Evolutionary conservation across 495 filamentous ascomycete species (phyloP), one percentile per base, ranked within the genome.

Genomic region (Aspergillus diversus): DNA sequence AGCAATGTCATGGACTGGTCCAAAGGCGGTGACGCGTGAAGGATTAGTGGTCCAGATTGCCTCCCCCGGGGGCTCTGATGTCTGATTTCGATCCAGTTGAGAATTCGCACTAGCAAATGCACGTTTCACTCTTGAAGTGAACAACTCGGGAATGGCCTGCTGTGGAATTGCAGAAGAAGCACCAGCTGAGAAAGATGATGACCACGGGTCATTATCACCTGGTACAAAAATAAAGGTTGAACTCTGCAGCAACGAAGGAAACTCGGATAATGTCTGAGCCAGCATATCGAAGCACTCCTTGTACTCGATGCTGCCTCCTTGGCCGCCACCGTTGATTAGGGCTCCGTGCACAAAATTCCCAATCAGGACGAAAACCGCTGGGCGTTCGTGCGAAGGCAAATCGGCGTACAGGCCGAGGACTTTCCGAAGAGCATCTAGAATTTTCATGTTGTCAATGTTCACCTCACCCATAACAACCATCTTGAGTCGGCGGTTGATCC

Each of bases 161-260:
- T 90, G 81, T 0, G 95, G 95, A 12, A 97, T 69, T 7, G 87
- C 81, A 1, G 88, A 84, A 1, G 91, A 84, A 47, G 92, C 89
- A n/a, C 95, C 95, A 12, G 86, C 88, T 3, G 89, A 89, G 74
- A 97, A 97, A 4, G 92, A 84, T 0, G 92, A 94, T 31, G 86
- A 78, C 95, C 95, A 99, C 11, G 93, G 92, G 71, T 99, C 95
- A 72, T 96, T 96, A 71, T 97, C 94, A 46, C 94, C 94, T 2
- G 95, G 95, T 0, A 99, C 90, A 66, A 98, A 97, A 12, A 97
- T 76, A 66, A 97, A 96, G 0, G 91, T 93, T 3, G 91, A 87
- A 17, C 83, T 78, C 37, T 88, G 87, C n/a, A 97, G 82, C 7
- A 98, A 79, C 0, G 83, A 81, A n/a, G 90, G 92, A 73, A 91